These are phyloP conservation scores for Chrysoporthe puriensis DNA, from an alignment of 2,329 filamentous ascomycete species.

Conservation along the genomic window DNA sequence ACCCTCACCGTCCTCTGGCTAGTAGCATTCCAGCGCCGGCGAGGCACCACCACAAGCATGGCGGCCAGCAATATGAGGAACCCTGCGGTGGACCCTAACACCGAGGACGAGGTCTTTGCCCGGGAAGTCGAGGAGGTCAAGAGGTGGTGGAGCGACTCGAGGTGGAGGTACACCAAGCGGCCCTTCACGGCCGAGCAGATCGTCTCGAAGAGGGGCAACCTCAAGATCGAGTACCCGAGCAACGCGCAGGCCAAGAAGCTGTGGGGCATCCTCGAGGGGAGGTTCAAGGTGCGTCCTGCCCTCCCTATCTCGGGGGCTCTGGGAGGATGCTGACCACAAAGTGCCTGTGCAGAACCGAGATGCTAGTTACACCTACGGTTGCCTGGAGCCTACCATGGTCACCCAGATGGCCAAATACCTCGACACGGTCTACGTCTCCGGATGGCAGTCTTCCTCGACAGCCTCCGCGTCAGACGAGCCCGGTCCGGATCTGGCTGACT, in stretches of 20 bases:
- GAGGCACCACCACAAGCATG: slow-evolving; percentile 47
- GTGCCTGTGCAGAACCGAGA: slow-evolving; percentile 66
- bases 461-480: slow-evolving; percentile 95
- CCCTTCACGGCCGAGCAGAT: slow-evolving; percentile 97
- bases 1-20: slow-evolving; percentile 1
- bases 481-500: slow-evolving; percentile 96
- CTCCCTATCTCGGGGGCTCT: too few species aligned
- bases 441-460: slow-evolving; percentile 97
- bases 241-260: slow-evolving; percentile 91
- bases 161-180: slow-evolving; percentile 91
- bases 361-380: slow-evolving; percentile 94
- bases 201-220: slow-evolving; percentile 88
- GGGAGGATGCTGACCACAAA: neutral
- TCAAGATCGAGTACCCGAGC: slow-evolving; percentile 90
- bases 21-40: neutral
- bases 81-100: slow-evolving; percentile 57
- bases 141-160: slow-evolving; percentile 89
- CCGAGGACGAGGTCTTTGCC: slow-evolving; percentile 70
- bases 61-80: slow-evolving; percentile 66
- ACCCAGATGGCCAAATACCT: slow-evolving; percentile 99
- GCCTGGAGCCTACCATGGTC: slow-evolving; percentile 96
- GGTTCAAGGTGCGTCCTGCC: slow-evolving; percentile 71
- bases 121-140: slow-evolving; percentile 87
- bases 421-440: slow-evolving; percentile 97
- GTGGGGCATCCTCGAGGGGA: slow-evolving; percentile 84